These are phyloP conservation scores for Thalassiosira ordinaria DNA, from an alignment of 352 stramenopile genomes.

Conservation along the genomic window DNA sequence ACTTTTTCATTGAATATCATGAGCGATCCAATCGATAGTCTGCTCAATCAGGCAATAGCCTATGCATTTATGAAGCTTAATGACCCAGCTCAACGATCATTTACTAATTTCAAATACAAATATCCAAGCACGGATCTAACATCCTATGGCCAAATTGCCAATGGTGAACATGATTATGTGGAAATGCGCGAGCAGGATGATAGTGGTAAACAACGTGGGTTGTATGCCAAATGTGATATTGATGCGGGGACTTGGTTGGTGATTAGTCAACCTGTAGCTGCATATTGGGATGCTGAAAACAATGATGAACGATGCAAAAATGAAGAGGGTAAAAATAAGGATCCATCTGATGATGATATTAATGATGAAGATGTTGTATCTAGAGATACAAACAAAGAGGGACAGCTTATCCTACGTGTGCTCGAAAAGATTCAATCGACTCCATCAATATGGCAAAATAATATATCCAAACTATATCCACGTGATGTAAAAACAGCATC, in stretches of 20 bases:
- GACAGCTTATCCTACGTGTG: constrained; percentile 64
- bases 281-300: constrained; percentile 55
- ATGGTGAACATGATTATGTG: constrained; percentile 8
- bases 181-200: constrained; percentile 41
- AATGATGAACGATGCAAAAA: constrained; percentile 16
- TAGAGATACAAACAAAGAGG: constrained; percentile 53
- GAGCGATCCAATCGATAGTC: constrained; percentile 14
- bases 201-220: constrained; percentile 39
- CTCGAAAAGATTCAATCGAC: constrained; percentile 56
- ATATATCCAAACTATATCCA: constrained; percentile 65
- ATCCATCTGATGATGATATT: constrained; percentile 30
- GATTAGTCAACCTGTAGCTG: constrained; percentile 60
- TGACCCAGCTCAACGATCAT: background rate
- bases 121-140: background rate
- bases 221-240: constrained; percentile 59
- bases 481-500: constrained; percentile 49
- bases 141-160: background rate
- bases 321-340: background rate
- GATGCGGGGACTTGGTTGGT: constrained; percentile 55
- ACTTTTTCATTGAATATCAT: too few relatives aligned
- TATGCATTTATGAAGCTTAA: constrained; percentile 1
- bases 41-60: constrained; percentile 23
- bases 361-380: constrained; percentile 4
- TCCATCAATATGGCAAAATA: constrained; percentile 59
- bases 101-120: background rate